phyloP scores from a whole-genome alignment of 2,329 filamentous ascomycete species.

The Zymoseptoria pseudotritici region DNA sequence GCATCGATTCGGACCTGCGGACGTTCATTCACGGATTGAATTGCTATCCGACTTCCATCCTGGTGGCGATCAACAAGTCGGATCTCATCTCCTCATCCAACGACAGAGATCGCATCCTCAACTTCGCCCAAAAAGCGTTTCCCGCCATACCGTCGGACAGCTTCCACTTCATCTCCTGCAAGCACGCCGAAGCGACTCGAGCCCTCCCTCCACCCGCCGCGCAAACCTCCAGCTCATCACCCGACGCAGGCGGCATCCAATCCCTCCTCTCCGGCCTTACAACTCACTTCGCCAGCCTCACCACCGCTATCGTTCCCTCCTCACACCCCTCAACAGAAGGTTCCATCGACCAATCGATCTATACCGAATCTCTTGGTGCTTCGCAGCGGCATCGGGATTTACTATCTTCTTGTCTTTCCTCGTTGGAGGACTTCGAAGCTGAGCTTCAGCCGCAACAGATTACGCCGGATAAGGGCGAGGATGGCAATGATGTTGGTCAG shows the following conservation, averaged over 20 bases:
- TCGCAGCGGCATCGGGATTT: conserved; percentile 83
- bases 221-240: neutral
- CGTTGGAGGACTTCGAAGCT: conserved; percentile 66
- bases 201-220: conserved; percentile 34
- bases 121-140: conserved; percentile 20
- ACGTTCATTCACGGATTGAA: neutral
- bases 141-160: conserved; percentile 37
- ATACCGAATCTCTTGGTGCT: conserved; percentile 69
- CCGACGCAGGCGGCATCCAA: conserved; percentile 60
- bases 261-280: conserved; percentile 60
- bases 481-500: conserved; percentile 1
- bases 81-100: conserved; percentile 40
- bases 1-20: neutral
- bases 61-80: conserved; percentile 55
- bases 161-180: conserved; percentile 66
- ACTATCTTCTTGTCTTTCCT: conserved; percentile 61
- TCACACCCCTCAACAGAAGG: neutral
- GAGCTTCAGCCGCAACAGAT: conserved; percentile 37
- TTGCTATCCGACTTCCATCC: conserved; percentile 24
- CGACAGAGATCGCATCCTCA: neutral
- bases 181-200: conserved; percentile 6
- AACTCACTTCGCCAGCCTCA: conserved; percentile 63
- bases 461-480: neutral
- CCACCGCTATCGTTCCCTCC: conserved; percentile 36
- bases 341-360: neutral